Evolutionary conservation across 225 moss, liverwort and hornwort genomes (phyloP), one percentile per base, ranked within the genome.

Genomic region (Rhytidiadelphus loreus): DNA sequence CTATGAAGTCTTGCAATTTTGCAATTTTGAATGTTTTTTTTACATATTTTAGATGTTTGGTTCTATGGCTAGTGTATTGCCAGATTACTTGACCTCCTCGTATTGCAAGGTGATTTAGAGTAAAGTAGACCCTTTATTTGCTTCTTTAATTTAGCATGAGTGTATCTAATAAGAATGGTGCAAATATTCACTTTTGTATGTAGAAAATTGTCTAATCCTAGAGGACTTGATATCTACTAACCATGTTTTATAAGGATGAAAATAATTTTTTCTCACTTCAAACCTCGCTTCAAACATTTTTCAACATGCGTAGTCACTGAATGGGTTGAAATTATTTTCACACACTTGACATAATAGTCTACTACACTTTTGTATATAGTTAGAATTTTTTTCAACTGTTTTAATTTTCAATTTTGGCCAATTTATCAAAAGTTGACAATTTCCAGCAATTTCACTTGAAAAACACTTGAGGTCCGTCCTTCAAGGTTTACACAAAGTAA

Each of bases 211-310:
- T n/a, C 7, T 21, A 12, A 66, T 66, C 4, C 4, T 6, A 68
- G 7, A n/a, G 3, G 13, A 4, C 7, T 23, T 2, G 0, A 12
- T 23, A 13, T 69, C 0, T 39, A 1, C 2, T 69, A 11, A 39
- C 3, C 7, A 1, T 0, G 0, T 65, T 65, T 65, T 2, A 3
- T 0, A 35, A 3, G 10, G 35, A 35, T 11, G 10, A 64, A 33
- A 33, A 21, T 6, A 68, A 7, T 21, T 37, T n/a, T 66, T 64
- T n/a, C 7, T 22, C 22, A 68, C 7, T n/a, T n/a, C 13, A 68
- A 68, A n/a, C 7, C 7, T 22, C 22, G n/a, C 7, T n/a, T n/a
- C 13, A 68, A 68, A n/a, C 7, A 22, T 69, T 8, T 69, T 69
- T n/a, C 4, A 69, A 69, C 7, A 22, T 2, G 6, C 6, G 7